These are phyloP conservation scores for Phaeosphaeria sp. DNA, from an alignment of 2,329 filamentous ascomycete species.

Conservation along the genomic window DNA sequence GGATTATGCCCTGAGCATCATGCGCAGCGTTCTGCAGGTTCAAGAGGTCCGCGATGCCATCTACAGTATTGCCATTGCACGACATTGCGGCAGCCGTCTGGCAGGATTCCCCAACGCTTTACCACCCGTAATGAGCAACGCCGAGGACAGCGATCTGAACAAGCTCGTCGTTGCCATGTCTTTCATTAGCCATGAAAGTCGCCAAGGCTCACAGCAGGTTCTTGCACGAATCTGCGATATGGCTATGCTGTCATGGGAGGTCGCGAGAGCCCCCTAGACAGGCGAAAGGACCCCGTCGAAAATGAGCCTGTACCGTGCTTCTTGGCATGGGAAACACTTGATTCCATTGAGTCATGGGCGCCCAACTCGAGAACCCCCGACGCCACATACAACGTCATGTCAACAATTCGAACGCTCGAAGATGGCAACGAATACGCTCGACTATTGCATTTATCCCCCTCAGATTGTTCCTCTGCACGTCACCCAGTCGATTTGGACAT, in stretches of 20 bases:
- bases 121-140: conserved; percentile 31
- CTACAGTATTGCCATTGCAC: conserved; percentile 84
- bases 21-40: conserved; percentile 76
- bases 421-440: background rate
- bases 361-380: background rate
- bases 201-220: conserved; percentile 55
- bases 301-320: background rate
- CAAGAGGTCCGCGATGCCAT: conserved; percentile 89
- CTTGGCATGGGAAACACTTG: background rate
- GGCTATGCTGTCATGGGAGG: conserved; percentile 55
- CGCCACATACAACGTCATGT: background rate
- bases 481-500: conserved; percentile 7
- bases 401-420: background rate
- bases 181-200: conserved; percentile 57
- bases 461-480: conserved; percentile 5
- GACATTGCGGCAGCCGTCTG: conserved; percentile 71
- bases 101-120: conserved; percentile 54
- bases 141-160: conserved; percentile 46
- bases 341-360: background rate
- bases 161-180: conserved; percentile 58
- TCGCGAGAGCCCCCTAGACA: conserved; percentile 30
- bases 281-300: background rate
- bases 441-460: background rate
- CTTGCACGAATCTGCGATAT: conserved; percentile 58
- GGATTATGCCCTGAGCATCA: conserved; percentile 68